A percentile compares a stretch with the other conserved stretches of the same genome.
phyloP scores from a whole-genome alignment of 2,329 filamentous ascomycete genomes.

The Alternaria sp. region DNA sequence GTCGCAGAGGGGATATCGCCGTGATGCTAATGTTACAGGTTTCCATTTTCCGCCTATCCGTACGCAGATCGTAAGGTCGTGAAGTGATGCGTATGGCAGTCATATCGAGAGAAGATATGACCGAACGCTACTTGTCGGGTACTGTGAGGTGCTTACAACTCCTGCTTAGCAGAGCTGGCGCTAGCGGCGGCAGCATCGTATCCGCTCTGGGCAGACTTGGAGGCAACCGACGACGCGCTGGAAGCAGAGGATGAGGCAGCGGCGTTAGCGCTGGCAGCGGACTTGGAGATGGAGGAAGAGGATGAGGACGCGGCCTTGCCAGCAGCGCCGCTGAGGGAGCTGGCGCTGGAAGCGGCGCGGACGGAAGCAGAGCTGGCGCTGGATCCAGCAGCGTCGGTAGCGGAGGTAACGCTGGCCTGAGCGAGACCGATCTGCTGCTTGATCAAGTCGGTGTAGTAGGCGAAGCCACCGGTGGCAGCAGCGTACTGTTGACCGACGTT shows the following conservation, averaged over 20 bases:
- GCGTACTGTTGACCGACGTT: slow-evolving; percentile 14
- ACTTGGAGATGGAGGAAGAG: slow-evolving; percentile 43
- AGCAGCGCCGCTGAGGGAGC: slow-evolving; percentile 28
- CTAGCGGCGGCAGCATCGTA: slow-evolving; percentile 42
- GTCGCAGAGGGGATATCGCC: slow-evolving; percentile 29
- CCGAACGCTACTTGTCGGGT: slow-evolving; percentile 21
- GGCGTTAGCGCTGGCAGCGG: slow-evolving; percentile 41
- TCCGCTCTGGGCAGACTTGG: slow-evolving; percentile 42
- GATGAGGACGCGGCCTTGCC: slow-evolving; percentile 41
- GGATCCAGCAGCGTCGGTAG: slow-evolving; percentile 58
- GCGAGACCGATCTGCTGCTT: slow-evolving; percentile 55
- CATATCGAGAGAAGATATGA: slow-evolving; percentile 1
- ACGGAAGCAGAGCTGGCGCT: slow-evolving; percentile 28
- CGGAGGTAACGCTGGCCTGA: slow-evolving; percentile 70
- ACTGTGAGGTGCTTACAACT: slow-evolving; percentile 48
- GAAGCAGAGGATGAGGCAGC: slow-evolving; percentile 39
- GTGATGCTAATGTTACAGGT: slow-evolving; percentile 34
- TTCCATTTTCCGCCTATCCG: slow-evolving; percentile 21
- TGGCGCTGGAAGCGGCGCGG: slow-evolving; percentile 18
- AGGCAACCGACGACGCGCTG: slow-evolving; percentile 42
- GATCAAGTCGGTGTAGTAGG: slow-evolving; percentile 50
- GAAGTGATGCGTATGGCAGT: slow-evolving; percentile 21
- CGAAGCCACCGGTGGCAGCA: slow-evolving; percentile 61
- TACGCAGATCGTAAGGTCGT: slow-evolving; percentile 31
- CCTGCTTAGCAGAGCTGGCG: slow-evolving; percentile 48